Evolutionary conservation across 2,329 filamentous ascomycete species (phyloP), one percentile per base, ranked within the genome.

Genomic region (Fusarium burgessii): DNA sequence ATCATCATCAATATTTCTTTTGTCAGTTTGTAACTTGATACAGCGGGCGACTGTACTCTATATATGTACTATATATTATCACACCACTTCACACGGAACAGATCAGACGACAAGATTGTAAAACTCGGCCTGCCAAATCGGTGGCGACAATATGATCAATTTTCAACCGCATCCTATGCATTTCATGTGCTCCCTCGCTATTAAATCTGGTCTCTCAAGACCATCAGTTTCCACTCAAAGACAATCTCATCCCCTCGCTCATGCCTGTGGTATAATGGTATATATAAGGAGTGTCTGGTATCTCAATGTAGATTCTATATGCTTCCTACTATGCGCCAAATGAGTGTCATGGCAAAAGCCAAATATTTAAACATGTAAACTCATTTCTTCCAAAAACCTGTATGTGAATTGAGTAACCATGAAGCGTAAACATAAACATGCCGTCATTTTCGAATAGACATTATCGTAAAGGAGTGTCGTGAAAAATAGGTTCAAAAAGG

Each of bases 381-480:
- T 38, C 20, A 29, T 63, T 25, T 40, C 38, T 41, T 33, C 32
- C 36, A 62, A 50, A 49, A 45, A 51, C 17, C 35, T 52, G 27
- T 41, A 51, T 63, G n/a, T 67, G 42, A 61, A 67, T 52, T 63
- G 75, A 76, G 62, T 72, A 64, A 72, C 51, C 58, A 57, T 63
- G 45, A 71, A 61, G 58, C 46, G 45, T 68, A 62, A 73, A 50
- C 25, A 49, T 66, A 62, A 72, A 60, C 66, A 61, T 71, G 43
- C 17, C n/a, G 51, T 67, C 62, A 49, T 75, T 23, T 43, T 71
- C 27, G 15, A 47, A 60, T 71, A 71, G 57, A 68, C 66, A 70
- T 76, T 67, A 73, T 66, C 33, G 29, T 71, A 58, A 76, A 76
- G 50, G 76, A 77, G 71, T 69, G 76, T 74, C 41, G 43, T 74